Conservation (phyloP, 306 rosid genomes). For the Ceratonia siliqua region DNA sequence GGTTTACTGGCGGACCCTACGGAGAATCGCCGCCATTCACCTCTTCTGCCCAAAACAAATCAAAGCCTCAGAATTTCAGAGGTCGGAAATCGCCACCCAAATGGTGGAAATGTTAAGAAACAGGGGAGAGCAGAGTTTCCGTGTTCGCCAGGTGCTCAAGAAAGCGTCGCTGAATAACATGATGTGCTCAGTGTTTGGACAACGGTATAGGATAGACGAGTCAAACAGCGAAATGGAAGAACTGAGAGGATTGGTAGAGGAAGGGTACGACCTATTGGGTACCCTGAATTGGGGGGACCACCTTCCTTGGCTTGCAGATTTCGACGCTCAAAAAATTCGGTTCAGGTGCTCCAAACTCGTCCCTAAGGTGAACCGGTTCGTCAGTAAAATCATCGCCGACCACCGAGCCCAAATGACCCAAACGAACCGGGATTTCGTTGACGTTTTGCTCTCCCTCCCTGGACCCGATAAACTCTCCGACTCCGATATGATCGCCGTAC, state of each 20-base stretch:
- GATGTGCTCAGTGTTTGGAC: conserved; percentile 74
- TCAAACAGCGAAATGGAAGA: conserved; percentile 40
- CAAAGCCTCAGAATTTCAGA: conserved; percentile 52
- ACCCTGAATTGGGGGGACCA: conserved; percentile 73
- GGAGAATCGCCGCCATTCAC: conserved; percentile 72
- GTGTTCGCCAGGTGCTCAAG: conserved; percentile 48
- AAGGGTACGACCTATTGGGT: conserved; percentile 74
- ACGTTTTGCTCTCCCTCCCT: conserved; percentile 66
- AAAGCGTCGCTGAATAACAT: conserved; percentile 61
- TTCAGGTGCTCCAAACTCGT: conserved; percentile 58
- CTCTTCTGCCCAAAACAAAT: conserved; percentile 88
- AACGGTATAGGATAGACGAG: conserved; percentile 31
- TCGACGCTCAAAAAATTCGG: conserved; percentile 62
- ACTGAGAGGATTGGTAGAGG: conserved; percentile 48
- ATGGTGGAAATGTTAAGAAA: conserved; percentile 37
- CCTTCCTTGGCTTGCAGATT: conserved; percentile 54
- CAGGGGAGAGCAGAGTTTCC: not conserved
- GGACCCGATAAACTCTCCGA: conserved; percentile 53
- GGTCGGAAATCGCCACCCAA: conserved; percentile 53
- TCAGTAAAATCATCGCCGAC: conserved; percentile 47
- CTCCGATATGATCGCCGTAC: conserved; percentile 77
- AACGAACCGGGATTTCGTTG: conserved; percentile 54
- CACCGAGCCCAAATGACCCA: conserved; percentile 35
- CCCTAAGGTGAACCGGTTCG: conserved; percentile 62
- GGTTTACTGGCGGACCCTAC: conserved; percentile 77